Base-by-base conservation (phyloP, 768 basidiomycete species). In the Stropharia rugosoannulata region DNA sequence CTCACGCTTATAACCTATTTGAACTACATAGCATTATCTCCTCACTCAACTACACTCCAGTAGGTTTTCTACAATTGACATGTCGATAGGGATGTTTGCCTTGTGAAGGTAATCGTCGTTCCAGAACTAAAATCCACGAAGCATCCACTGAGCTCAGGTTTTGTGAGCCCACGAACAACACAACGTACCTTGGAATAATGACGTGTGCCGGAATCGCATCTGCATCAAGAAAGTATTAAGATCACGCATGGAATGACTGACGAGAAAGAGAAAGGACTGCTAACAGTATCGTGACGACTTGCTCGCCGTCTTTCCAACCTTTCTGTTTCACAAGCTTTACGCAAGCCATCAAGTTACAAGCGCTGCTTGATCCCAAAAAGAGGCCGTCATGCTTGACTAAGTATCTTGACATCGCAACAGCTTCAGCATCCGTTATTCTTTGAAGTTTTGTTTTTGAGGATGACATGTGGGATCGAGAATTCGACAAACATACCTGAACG, bases 341-440 rank as follows among this genome's bases (percentile, higher is more conserved):
- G 62, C 91, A 93, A 1, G 96, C 91, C n/a, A 97, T 83, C 38
- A 99, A 79, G 66, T 98, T 99, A 67, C 94, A 95, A 0, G 97
- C 96, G 64, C 93, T 95, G 57, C 93, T 96, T 0, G 95, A 98
- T 12, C 97, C 97, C 27, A 98, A 77, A 73, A 95, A 98, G 25
- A 99, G 75, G 0, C 97, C 97, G 61, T 98, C 96, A 53, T 91
- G 77, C 48, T 87, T 76, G 4, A 97, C 93, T 16, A 99, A 81
- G 67, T 94, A 94, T 9, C 95, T 86, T 1, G 95, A 90, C 96
- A 98, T 98, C 7, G 90, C 85, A 45, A 98, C 93, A 0, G 96
- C 96, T 71, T 99, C 96, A 1, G 81, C 86, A 61, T 98, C 97
- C 2, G 90, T 88, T 68, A 98, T 85, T 55, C 95, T 95, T 35